Evolutionary conservation across 208 protist genomes (phyloP), one percentile per base, ranked within the genome.

Genomic region (Herpetomonas tarakana): DNA sequence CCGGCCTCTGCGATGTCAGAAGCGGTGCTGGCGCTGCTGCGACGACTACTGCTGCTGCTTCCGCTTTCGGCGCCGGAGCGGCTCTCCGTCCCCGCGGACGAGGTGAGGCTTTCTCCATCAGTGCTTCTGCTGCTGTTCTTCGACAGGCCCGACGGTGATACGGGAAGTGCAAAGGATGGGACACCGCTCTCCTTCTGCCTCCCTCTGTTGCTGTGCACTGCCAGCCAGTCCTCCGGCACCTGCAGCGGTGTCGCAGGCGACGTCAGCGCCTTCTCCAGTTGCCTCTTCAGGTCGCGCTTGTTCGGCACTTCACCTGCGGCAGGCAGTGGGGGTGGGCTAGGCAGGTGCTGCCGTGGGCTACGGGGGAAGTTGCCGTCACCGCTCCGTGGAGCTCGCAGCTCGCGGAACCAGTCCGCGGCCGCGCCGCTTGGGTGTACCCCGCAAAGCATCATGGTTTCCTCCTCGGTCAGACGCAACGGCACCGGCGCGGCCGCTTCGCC

Each of bases 401-500:
- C n/a, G 19, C 3, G 16, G 44, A 49, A 22, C 44, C 44, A 49
- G 44, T 22, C 7, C 19, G 44, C 44, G 3, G 44, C 19, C 9
- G 44, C 9, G 19, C 16, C 6, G 22, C 57, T 44, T 9, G 57
- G 57, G n/a, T 24, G 38, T 25, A 62, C 66, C 19, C 83, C 83
- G 30, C 78, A 74, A 24, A 91, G 69, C 24, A 91, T 62, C 24
- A 91, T 30, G 6, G 58, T 51, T 9, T 91, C 83, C 24, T 86
- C 78, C 38, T 62, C 58, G 3, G 76, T 81, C 2, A 87, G 59
- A 49, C 22, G 46, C 47, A 4, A 6, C 50, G n/a, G 35, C 35
- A 41, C 9, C 35, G 35, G 35, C 35, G 35, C 35, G 35, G 35
- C 35, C 9, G 35, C 35, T 41, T 6, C 35, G 14, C 35, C 35